Base-by-base conservation (phyloP, 352 stramenopile species). In the Pythium biforme region DNA sequence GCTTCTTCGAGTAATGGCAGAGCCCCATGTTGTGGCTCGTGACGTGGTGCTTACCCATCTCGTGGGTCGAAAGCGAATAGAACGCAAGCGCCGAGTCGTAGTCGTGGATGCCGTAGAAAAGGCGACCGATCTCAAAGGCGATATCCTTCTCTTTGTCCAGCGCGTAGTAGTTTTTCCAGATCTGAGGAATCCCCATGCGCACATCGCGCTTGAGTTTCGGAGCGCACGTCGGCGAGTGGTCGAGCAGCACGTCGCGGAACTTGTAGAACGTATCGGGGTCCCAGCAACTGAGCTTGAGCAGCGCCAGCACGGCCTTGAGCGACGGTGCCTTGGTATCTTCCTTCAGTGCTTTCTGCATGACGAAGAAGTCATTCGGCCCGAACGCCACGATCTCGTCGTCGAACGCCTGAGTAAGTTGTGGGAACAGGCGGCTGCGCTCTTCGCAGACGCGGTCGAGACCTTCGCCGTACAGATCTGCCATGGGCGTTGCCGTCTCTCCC, bases 241-340 rank as follows among this genome's bases (percentile, higher is more conserved):
- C 89, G 12, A 98, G 74, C 29, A 98, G 74, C 31, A 90, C 79
- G 58, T 98, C 87, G 22, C 92, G 83, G 63, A 98, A 98, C 66
- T 98, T 98, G 70, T 97, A 98, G 69, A 98, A 98, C 31, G 98
- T 86, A 64, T 98, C 94, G 12, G 93, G 86, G 66, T 98, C 94
- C 86, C 90, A 98, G 33, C 93, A 79, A 46, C 85, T 88, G 17
- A 98, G 79, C 64, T 97, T 97, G 46, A 98, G 75, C 26, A 98
- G 70, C 31, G 92, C 82, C 15, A 98, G 68, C 22, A 97, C 86
- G 9, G 77, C 81, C 66, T 96, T 96, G 0, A 97, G 67, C 14
- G 87, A 90, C 20, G 88, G 90, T 14, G 75, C 59, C 55, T 88
- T 84, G 6, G 74, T 69, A 59, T 97, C 89, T 64, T 97, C 89